Conservation (phyloP, 169 alveolate species). For the Plasmodium knowlesi region DNA sequence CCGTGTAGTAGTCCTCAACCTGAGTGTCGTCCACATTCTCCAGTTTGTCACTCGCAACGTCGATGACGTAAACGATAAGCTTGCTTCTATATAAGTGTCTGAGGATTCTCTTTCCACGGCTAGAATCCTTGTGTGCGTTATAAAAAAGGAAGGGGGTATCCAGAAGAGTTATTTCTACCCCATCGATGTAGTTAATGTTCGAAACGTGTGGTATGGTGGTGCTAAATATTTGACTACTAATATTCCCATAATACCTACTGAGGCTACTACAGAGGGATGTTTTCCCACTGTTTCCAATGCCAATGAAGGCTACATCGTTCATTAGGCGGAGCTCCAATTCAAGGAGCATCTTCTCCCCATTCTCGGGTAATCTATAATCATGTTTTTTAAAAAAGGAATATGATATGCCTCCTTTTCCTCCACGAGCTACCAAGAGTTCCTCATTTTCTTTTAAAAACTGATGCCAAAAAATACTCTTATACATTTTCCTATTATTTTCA, state of each 20-base stretch:
- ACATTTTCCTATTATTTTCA: slow-evolving; percentile 69
- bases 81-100: slow-evolving; percentile 84
- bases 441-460: slow-evolving; percentile 81
- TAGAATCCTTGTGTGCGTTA: slow-evolving; percentile 68
- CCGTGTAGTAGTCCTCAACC: slow-evolving; percentile 27
- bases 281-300: slow-evolving; percentile 83
- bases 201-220: slow-evolving; percentile 87
- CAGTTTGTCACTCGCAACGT: slow-evolving; percentile 75
- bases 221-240: slow-evolving; percentile 83
- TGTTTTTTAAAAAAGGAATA: slow-evolving; percentile 86
- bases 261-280: slow-evolving; percentile 83
- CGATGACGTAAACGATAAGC: slow-evolving; percentile 80
- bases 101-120: slow-evolving; percentile 61
- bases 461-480: slow-evolving; percentile 72
- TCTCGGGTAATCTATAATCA: slow-evolving; percentile 84
- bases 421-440: slow-evolving; percentile 82
- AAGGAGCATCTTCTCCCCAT: slow-evolving; percentile 76
- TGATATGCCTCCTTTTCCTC: slow-evolving; percentile 87
- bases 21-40: slow-evolving; percentile 60
- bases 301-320: slow-evolving; percentile 85
- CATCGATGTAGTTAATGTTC: slow-evolving; percentile 82
- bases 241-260: slow-evolving; percentile 82
- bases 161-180: slow-evolving; percentile 82
- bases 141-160: slow-evolving; percentile 82
- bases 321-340: slow-evolving; percentile 85